Evolutionary conservation across 2,329 filamentous ascomycete species (phyloP).

Genomic region (Aspergillus caelatus): DNA sequence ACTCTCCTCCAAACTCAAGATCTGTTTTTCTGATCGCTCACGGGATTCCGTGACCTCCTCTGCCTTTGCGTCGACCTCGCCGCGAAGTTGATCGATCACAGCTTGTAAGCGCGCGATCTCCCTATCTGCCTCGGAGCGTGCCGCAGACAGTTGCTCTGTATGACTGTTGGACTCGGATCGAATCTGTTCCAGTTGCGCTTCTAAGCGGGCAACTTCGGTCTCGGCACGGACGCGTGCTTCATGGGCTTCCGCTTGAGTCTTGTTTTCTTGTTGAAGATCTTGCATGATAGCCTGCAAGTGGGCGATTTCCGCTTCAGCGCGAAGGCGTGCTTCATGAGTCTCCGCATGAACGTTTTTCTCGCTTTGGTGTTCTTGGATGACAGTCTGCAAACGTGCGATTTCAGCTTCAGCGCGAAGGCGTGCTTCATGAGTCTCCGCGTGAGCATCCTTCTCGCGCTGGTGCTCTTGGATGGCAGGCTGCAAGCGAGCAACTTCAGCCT

Average conservation of each 20-base stretch:
- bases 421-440: slow-evolving; percentile 13
- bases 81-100: slow-evolving; percentile 37
- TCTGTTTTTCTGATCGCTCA: slow-evolving; percentile 31
- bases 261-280: slow-evolving; percentile 33
- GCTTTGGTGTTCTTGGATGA: slow-evolving; percentile 9
- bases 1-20: slow-evolving; percentile 31
- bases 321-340: slow-evolving; percentile 23
- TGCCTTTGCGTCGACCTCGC: slow-evolving; percentile 21
- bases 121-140: slow-evolving; percentile 25
- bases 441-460: slow-evolving; percentile 30
- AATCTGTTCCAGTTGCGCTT: slow-evolving; percentile 19
- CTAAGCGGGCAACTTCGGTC: slow-evolving; percentile 17
- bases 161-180: slow-evolving; percentile 18
- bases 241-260: slow-evolving; percentile 18
- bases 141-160: slow-evolving; percentile 21
- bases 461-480: slow-evolving; percentile 56
- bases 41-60: slow-evolving; percentile 29
- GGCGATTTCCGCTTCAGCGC: slow-evolving; percentile 29
- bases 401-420: slow-evolving; percentile 17
- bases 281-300: slow-evolving; percentile 55
- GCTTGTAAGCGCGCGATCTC: slow-evolving; percentile 32
- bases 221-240: slow-evolving; percentile 23
- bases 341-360: slow-evolving; percentile 7
- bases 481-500: slow-evolving; percentile 27
- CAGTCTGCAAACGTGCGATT: slow-evolving; percentile 21